Percentiles rank a stretch among this genome's conserved stretches.
These are phyloP conservation scores for Colletotrichum ledebouriae DNA, from an alignment of 2,329 filamentous ascomycete species.

Conservation along the genomic window DNA sequence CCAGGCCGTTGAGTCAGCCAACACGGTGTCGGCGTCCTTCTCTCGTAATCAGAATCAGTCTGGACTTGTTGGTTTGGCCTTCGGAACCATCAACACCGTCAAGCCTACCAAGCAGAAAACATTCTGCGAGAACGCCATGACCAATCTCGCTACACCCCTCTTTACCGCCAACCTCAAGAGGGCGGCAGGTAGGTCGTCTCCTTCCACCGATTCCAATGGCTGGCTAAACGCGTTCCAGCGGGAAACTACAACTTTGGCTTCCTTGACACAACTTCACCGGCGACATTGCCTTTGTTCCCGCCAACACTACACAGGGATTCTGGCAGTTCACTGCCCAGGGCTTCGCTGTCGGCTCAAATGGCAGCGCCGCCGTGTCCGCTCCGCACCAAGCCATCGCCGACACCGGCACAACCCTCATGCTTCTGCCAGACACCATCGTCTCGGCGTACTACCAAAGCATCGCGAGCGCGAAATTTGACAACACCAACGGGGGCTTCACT, in stretches of 20 bases:
- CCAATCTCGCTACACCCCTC: slow-evolving; percentile 48
- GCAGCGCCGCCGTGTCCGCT: slow-evolving; percentile 32
- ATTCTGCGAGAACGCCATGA: slow-evolving; percentile 55
- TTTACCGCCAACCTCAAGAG: slow-evolving; percentile 53
- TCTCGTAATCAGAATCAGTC: slow-evolving; percentile 54
- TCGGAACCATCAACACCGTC: slow-evolving; percentile 59
- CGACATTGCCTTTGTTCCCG: slow-evolving; percentile 66
- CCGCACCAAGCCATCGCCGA: slow-evolving; percentile 71
- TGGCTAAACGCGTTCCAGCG: slow-evolving; percentile 38
- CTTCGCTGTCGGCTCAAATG: slow-evolving; percentile 62
- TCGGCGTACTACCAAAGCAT: slow-evolving; percentile 72
- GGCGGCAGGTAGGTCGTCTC: slow-evolving; percentile 49
- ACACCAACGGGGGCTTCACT: slow-evolving; percentile 65
- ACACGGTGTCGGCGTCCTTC: slow-evolving; percentile 56
- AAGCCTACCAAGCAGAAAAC: slow-evolving; percentile 56
- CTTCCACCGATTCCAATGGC: background rate
- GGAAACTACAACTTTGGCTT: slow-evolving; percentile 56
- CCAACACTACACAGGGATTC: slow-evolving; percentile 70
- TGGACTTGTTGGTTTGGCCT: slow-evolving; percentile 60
- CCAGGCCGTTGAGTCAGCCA: slow-evolving; percentile 60
- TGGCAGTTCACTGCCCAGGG: slow-evolving; percentile 72
- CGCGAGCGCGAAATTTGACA: slow-evolving; percentile 60
- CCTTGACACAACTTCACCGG: slow-evolving; percentile 72
- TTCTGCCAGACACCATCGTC: slow-evolving; percentile 67
- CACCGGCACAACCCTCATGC: slow-evolving; percentile 77